Conservation (phyloP, 164 flowering plant genomes). For the Umbellularia californica region DNA sequence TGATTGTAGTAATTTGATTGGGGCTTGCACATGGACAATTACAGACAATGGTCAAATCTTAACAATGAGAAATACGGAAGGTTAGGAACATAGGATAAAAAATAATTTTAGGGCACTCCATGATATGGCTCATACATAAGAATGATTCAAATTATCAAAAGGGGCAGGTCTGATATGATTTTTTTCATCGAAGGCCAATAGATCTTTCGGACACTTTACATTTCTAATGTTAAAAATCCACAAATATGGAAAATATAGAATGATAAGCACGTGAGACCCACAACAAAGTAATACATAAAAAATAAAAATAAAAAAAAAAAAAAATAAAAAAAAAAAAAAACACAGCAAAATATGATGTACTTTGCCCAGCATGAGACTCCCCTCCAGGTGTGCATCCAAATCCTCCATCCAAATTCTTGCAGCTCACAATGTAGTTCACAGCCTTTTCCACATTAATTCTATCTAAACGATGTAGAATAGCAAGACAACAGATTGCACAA, state of each 20-base stretch:
- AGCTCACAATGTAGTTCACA: constrained; percentile 76
- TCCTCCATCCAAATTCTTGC: constrained; percentile 94
- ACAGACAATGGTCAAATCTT: background rate
- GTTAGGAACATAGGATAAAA: background rate
- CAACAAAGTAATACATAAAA: background rate
- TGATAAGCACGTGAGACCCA: background rate
- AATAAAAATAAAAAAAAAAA: no score
- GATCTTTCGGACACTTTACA: background rate
- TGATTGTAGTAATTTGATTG: background rate
- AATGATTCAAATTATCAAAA: background rate
- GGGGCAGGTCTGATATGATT: background rate
- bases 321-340: background rate
- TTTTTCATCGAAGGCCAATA: background rate
- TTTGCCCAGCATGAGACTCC: constrained; percentile 94
- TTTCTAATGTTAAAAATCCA: no score
- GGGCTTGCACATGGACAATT: background rate
- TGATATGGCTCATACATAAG: background rate
- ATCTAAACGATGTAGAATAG: constrained; percentile 56
- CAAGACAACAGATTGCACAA: constrained; percentile 70
- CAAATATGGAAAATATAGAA: background rate
- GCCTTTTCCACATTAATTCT: constrained; percentile 82
- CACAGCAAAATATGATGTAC: constrained; percentile 34
- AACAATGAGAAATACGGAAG: background rate
- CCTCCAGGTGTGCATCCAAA: constrained; percentile 97
- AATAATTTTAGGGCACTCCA: background rate